phyloP scores from a whole-genome alignment of 2,329 filamentous ascomycete species.

The Epichloe elymi region DNA sequence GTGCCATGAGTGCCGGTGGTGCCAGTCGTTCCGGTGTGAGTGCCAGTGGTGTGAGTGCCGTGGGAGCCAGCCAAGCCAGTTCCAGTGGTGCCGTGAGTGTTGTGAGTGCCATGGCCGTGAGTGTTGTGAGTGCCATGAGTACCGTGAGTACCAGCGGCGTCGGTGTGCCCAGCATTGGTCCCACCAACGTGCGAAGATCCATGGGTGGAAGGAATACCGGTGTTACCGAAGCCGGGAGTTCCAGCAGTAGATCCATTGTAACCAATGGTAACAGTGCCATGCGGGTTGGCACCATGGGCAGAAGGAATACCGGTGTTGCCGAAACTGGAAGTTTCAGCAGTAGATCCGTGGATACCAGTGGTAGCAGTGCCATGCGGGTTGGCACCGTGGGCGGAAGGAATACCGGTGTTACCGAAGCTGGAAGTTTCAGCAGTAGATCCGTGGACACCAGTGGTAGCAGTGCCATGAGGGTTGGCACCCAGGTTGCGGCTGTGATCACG shows the following conservation, averaged over 20 bases:
- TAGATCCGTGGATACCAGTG: background rate
- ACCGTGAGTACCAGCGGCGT: conserved; percentile 25
- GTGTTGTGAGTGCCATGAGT: conserved; percentile 9
- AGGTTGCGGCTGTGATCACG: conserved; percentile 26
- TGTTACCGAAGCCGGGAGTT: no score
- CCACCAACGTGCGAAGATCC: no score
- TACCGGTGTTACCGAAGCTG: conserved; percentile 8
- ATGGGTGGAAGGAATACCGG: no score
- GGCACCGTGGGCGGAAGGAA: conserved; percentile 14
- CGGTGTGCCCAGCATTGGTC: no score
- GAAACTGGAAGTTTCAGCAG: background rate
- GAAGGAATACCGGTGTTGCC: no score
- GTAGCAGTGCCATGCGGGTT: conserved; percentile 16
- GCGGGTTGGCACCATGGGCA: no score
- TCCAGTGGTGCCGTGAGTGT: conserved; percentile 8
- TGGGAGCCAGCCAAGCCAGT: background rate
- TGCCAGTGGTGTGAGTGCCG: background rate
- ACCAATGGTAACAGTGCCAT: no score
- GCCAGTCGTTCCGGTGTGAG: background rate
- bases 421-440: conserved; percentile 1
- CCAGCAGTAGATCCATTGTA: no score
- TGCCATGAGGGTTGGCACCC: conserved; percentile 18
- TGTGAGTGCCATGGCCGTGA: conserved; percentile 25
- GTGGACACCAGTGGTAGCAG: background rate
- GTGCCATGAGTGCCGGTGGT: conserved; percentile 9